Percentiles rank a stretch among this genome's conserved stretches.
phyloP scores from a whole-genome alignment of 495 filamentous ascomycete species.

The Penicillium dipodomyicola region DNA sequence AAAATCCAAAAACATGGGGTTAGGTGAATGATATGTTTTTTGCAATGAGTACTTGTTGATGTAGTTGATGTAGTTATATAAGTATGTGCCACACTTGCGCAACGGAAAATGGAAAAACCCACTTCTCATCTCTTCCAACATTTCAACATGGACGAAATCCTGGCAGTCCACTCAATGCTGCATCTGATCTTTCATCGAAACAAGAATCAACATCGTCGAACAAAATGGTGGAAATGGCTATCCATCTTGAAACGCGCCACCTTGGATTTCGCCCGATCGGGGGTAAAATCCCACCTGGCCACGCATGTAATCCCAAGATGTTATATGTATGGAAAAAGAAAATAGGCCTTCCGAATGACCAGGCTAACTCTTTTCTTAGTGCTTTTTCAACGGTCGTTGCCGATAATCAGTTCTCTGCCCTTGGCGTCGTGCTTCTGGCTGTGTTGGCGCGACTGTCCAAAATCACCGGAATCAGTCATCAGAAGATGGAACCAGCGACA shows the following conservation, averaged over 20 bases:
- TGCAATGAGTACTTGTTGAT: too few species aligned
- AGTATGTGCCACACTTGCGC: too few species aligned
- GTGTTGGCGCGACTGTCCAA: conserved; percentile 58
- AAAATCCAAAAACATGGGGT: not conserved
- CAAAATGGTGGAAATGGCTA: conserved; percentile 73
- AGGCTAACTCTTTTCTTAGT: conserved; percentile 28
- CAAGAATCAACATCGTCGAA: conserved; percentile 72
- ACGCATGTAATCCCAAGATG: conserved; percentile 40
- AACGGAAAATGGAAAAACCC: not conserved
- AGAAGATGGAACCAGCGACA: conserved; percentile 12
- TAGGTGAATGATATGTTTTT: not conserved
- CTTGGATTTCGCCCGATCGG: conserved; percentile 39
- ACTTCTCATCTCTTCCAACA: conserved; percentile 9
- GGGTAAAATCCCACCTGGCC: conserved; percentile 23
- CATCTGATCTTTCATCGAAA: conserved; percentile 72
- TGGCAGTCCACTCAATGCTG: conserved; percentile 44
- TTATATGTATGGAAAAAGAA: conserved; percentile 40
- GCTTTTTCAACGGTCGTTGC: conserved; percentile 69
- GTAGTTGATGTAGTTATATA: too few species aligned
- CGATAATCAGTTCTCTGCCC: conserved; percentile 69
- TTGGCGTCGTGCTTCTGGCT: conserved; percentile 74
- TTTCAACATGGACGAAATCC: conserved; percentile 35
- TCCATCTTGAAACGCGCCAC: conserved; percentile 63
- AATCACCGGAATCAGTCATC: conserved; percentile 37
- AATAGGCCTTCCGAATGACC: not conserved